Conservation (phyloP, 805 yeast genomes). For the Candida coleopterorum region DNA sequence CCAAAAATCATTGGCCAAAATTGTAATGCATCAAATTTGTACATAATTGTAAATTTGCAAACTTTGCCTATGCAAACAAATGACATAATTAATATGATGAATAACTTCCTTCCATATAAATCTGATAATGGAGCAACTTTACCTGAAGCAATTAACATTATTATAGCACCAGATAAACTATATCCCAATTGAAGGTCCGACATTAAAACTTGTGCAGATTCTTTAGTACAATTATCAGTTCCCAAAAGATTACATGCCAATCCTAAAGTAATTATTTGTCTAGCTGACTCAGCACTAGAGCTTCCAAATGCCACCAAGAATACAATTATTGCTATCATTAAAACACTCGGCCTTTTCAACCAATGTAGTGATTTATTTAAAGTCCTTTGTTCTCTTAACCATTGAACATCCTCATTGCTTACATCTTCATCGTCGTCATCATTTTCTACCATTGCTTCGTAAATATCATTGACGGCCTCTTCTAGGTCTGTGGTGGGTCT, state of each 20-base stretch:
- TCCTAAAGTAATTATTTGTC: constrained; percentile 33
- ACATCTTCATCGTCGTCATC: constrained; percentile 30
- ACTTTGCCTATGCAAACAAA: constrained; percentile 19
- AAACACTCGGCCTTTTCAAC: constrained; percentile 54
- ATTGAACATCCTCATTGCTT: constrained; percentile 38
- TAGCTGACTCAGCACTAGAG: constrained; percentile 33
- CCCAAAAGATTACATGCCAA: constrained; percentile 24
- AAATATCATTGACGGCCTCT: constrained; percentile 30
- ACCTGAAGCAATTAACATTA: constrained; percentile 52
- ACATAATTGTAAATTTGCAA: constrained; percentile 21
- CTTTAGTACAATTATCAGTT: constrained; percentile 24
- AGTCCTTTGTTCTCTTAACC: constrained; percentile 46
- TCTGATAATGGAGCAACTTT: constrained; percentile 40
- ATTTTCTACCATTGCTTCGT: constrained; percentile 36
- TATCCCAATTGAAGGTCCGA: constrained; percentile 47
- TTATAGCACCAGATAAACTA: constrained; percentile 37
- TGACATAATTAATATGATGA: constrained; percentile 17
- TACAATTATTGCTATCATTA: constrained; percentile 41
- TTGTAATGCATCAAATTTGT: constrained; percentile 22
- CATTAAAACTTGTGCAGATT: constrained; percentile 31
- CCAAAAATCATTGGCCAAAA: constrained; percentile 37
- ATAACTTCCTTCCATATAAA: constrained; percentile 31
- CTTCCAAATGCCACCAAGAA: constrained; percentile 41
- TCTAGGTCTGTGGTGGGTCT: constrained; percentile 15
- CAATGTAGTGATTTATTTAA: constrained; percentile 44